Conservation (phyloP, 2,329 filamentous ascomycete genomes). For the Ophiosphaerella narmari region DNA sequence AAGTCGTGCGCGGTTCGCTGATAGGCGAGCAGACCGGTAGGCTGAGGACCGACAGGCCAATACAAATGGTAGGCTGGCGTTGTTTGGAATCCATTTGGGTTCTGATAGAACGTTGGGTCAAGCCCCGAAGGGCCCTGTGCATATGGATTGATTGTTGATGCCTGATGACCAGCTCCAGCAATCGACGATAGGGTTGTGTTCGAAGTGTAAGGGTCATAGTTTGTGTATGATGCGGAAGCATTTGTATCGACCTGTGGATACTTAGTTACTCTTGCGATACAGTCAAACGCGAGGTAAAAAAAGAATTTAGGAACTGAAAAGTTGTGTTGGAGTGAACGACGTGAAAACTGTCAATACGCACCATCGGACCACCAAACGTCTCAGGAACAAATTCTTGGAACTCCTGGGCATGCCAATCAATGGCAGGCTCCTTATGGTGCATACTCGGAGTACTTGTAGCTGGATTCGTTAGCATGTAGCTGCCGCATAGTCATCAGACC, state of each 20-base stretch:
- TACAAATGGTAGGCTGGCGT: constrained; percentile 80
- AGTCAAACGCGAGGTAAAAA: no score
- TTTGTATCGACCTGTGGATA: constrained; percentile 38
- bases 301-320: neutral
- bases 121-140: constrained; percentile 70
- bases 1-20: constrained; percentile 89
- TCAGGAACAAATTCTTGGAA: constrained; percentile 62
- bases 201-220: constrained; percentile 53
- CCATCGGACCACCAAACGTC: constrained; percentile 57
- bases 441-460: constrained; percentile 50
- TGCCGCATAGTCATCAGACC: neutral
- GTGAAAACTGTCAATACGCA: constrained; percentile 39
- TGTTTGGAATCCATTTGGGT: constrained; percentile 59
- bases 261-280: neutral
- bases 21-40: constrained; percentile 79
- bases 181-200: constrained; percentile 40
- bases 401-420: constrained; percentile 55
- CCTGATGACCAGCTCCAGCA: constrained; percentile 43
- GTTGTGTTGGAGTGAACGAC: neutral
- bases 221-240: constrained; percentile 36
- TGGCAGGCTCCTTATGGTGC: constrained; percentile 53
- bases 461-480: constrained; percentile 26
- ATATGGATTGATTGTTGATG: constrained; percentile 66
- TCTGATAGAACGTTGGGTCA: constrained; percentile 69
- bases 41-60: constrained; percentile 80